Evolutionary conservation across 306 rosid genomes (phyloP).

Genomic region (Pueraria montana): DNA sequence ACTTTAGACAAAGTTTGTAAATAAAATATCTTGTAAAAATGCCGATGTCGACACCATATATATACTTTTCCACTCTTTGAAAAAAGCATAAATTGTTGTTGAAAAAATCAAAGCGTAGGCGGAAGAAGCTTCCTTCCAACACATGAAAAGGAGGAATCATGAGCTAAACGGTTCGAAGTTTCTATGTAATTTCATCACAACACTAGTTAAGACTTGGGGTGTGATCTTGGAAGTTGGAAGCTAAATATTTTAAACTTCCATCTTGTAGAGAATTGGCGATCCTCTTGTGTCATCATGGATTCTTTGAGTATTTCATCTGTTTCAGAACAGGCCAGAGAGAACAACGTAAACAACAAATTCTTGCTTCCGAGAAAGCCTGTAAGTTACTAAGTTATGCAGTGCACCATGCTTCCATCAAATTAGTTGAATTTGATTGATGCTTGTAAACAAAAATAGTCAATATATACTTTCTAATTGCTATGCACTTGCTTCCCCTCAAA

Average conservation of each 20-base stretch:
- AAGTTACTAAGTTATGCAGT: not conserved
- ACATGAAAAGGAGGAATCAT: no score
- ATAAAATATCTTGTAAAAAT: no score
- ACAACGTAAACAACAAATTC: slow-evolving; percentile 25
- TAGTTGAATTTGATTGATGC: not conserved
- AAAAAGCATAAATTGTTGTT: no score
- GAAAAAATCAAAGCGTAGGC: no score
- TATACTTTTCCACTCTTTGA: no score
- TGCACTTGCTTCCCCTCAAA: not conserved
- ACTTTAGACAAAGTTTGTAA: no score
- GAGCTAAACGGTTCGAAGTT: not conserved
- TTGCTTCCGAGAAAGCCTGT: slow-evolving; percentile 45
- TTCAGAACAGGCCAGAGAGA: slow-evolving; percentile 36
- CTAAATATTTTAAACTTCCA: not conserved
- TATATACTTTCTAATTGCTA: no score
- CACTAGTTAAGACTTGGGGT: not conserved
- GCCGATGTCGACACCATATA: no score
- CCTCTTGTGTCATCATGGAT: slow-evolving; percentile 37
- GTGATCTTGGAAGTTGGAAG: slow-evolving; percentile 10
- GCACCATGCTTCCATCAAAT: slow-evolving; percentile 17
- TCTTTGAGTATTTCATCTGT: slow-evolving; percentile 13
- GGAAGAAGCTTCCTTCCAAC: no score
- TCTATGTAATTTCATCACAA: not conserved
- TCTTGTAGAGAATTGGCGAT: not conserved
- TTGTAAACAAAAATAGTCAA: not conserved